A percentile compares a stretch with the other conserved stretches of the same genome.
Evolutionary conservation across 129 eudicot species (phyloP).

Genomic region (Flaveria sonorensis): DNA sequence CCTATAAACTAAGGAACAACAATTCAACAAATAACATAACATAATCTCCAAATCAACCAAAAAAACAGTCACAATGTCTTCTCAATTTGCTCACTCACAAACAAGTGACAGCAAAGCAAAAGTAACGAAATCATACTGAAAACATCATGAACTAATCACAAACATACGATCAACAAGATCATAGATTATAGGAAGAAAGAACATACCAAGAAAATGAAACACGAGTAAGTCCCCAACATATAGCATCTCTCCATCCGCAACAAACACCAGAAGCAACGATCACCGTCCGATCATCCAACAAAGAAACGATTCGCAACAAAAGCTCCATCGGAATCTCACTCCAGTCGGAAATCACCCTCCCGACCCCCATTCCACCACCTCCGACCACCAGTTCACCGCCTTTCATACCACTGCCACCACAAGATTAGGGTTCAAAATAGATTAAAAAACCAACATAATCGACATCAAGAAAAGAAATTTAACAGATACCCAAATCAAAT

Average conservation of each 20-base stretch:
- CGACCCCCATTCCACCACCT: constrained; percentile 32
- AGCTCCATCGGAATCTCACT: constrained; percentile 89
- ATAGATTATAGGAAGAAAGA: not conserved
- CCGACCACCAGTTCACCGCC: constrained; percentile 38
- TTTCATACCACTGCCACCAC: constrained; percentile 13
- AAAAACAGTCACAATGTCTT: too few relatives aligned
- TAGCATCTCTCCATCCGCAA: constrained; percentile 89
- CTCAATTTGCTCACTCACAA: too few relatives aligned
- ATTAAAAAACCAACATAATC: not conserved
- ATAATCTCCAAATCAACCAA: too few relatives aligned
- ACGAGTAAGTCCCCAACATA: constrained; percentile 63
- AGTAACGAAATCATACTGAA: too few relatives aligned
- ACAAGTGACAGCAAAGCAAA: too few relatives aligned
- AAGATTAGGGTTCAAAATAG: not conserved
- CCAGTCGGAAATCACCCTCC: constrained; percentile 59
- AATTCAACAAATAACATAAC: too few relatives aligned
- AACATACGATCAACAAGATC: not conserved
- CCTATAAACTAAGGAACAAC: too few relatives aligned
- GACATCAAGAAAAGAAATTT: not conserved
- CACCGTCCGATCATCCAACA: constrained; percentile 71
- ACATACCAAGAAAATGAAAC: constrained; percentile 83
- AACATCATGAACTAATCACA: too few relatives aligned
- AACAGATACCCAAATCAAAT: not conserved
- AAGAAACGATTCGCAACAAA: constrained; percentile 55
- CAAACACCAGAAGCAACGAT: constrained; percentile 86